Evolutionary conservation across 495 filamentous ascomycete species (phyloP).

Genomic region (Aspergillus baeticus): DNA sequence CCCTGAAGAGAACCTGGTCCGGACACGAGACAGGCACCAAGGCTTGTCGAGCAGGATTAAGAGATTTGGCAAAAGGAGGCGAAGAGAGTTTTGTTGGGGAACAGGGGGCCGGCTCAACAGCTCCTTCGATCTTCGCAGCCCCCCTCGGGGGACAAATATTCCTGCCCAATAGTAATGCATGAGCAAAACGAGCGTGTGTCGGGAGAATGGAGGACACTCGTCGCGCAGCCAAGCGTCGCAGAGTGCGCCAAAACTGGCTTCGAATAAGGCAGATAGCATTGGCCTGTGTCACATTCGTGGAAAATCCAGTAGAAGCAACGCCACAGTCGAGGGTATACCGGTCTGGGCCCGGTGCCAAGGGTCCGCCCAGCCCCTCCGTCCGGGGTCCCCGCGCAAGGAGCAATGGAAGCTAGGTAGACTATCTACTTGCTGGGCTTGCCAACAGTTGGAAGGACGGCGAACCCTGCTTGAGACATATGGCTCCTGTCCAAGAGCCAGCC

Average conservation of each 20-base stretch:
- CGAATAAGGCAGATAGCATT: not conserved
- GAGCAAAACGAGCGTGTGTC: not conserved
- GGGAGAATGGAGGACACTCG: not conserved
- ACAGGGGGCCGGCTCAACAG: no score
- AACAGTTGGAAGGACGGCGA: not conserved
- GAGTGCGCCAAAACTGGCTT: not conserved
- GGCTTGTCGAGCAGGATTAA: no score
- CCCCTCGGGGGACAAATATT: no score
- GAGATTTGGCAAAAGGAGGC: no score
- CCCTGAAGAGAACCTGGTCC: no score
- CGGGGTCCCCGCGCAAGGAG: slow-evolving; percentile 15
- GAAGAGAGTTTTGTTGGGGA: no score
- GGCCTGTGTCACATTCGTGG: not conserved
- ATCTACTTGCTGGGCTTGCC: not conserved
- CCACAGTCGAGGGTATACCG: not conserved
- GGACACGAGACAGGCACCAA: no score
- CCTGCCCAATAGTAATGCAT: no score
- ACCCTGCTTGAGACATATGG: not conserved
- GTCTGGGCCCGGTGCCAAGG: slow-evolving; percentile 1
- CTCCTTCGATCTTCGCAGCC: no score
- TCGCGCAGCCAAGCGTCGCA: not conserved
- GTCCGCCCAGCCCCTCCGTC: slow-evolving; percentile 3
- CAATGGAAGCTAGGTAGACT: not conserved
- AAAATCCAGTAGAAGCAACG: not conserved
- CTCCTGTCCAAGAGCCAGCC: no score